A percentile compares a stretch with the other conserved stretches of the same genome.
Conservation (phyloP, 352 stramenopile species). For the Pythium pyrilobum region DNA sequence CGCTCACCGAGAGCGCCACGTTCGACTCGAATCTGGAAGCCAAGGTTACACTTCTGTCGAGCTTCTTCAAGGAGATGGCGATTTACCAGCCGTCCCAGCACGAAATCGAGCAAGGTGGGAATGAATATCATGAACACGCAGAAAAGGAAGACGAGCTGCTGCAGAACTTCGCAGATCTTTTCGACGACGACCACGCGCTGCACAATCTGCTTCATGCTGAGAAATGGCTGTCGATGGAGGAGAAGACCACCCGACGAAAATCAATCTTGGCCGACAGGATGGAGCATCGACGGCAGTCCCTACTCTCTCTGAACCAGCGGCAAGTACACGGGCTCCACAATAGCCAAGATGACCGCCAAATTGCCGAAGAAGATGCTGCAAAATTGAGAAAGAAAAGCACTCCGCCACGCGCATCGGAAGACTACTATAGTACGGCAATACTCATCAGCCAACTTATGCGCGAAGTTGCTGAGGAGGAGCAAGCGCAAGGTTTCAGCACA, state of each 20-base stretch:
- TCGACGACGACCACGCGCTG: conserved; percentile 31
- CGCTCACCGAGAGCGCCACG: too few species aligned
- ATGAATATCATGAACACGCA: conserved; percentile 9
- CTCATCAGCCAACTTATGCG: conserved; percentile 48
- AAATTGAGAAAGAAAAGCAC: background rate
- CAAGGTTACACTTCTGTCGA: conserved; percentile 22
- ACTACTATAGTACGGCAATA: conserved; percentile 42
- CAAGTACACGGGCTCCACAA: conserved; percentile 5
- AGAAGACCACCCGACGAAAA: conserved; percentile 16
- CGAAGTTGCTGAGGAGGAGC: conserved; percentile 21
- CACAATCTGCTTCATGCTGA: conserved; percentile 47
- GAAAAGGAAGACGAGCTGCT: conserved; percentile 29
- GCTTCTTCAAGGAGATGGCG: conserved; percentile 58
- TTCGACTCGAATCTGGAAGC: conserved; percentile 9
- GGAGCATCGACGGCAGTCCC: background rate
- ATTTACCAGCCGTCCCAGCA: conserved; percentile 24
- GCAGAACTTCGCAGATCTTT: conserved; percentile 36
- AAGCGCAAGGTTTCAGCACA: background rate
- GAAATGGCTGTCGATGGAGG: conserved; percentile 33
- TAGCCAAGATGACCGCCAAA: background rate
- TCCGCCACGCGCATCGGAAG: conserved; percentile 27
- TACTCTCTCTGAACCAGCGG: background rate
- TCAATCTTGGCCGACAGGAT: conserved; percentile 15
- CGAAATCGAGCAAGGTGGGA: conserved; percentile 16
- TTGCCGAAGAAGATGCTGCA: background rate